These are phyloP conservation scores for Salix dunnii DNA, from an alignment of 345 rosid species.

Conservation along the genomic window DNA sequence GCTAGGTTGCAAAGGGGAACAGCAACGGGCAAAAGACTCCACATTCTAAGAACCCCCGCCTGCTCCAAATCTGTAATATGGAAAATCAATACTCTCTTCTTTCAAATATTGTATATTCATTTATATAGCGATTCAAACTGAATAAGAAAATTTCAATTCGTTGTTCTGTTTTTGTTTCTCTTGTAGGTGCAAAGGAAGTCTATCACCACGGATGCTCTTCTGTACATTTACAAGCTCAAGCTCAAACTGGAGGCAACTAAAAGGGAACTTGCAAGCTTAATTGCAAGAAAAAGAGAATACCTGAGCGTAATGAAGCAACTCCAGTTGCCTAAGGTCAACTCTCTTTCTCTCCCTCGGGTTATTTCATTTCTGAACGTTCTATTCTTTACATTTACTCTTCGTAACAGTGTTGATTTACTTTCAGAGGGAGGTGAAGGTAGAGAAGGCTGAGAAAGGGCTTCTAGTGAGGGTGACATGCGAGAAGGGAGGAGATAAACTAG, in stretches of 20 bases:
- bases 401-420: neutral
- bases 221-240: constrained; percentile 52
- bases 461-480: constrained; percentile 42
- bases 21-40: constrained; percentile 46
- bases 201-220: constrained; percentile 39
- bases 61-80: constrained; percentile 49
- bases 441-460: constrained; percentile 47
- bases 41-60: constrained; percentile 38
- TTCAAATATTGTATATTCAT: neutral
- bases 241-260: constrained; percentile 51
- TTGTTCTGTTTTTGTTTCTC: neutral
- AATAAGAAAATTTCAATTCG: neutral
- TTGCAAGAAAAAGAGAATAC: constrained; percentile 39
- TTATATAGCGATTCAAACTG: neutral
- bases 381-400: neutral
- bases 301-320: constrained; percentile 28
- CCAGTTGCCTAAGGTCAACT: constrained; percentile 48
- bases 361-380: neutral
- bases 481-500: constrained; percentile 47
- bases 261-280: constrained; percentile 37
- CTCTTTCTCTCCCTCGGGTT: neutral
- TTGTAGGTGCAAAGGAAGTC: constrained; percentile 46
- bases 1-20: constrained; percentile 41
- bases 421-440: constrained; percentile 59
- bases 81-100: neutral